Base-by-base conservation (phyloP, 2,329 filamentous ascomycete species). In the Gaeumannomyces sp. region DNA sequence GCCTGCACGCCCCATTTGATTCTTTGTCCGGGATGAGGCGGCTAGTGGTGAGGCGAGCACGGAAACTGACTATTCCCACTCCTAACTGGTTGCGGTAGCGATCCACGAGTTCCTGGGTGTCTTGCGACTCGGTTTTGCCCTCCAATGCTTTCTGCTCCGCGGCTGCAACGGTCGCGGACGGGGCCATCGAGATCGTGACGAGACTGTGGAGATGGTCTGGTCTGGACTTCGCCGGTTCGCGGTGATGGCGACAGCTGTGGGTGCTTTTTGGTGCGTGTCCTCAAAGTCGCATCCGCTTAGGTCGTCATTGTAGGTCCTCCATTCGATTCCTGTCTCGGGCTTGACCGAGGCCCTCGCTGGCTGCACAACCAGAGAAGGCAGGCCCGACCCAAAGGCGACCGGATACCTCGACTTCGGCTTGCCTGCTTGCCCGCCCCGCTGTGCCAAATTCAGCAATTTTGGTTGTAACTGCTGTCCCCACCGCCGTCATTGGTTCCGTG, bases 61-160 rank as follows among this genome's bases (percentile, higher is more conserved):
- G 38, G 45, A 25, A 22, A 79, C 78, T 71, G 73, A 80, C 78
- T 72, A 72, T 70, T 60, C 72, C 75, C 22, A 77, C 72, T 64
- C 77, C 78, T 65, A 79, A 76, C 65, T 77, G 72, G 27, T 70
- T 72, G 67, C 74, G 75, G 68, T 79, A 74, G 64, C 72, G 72
- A 50, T 77, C 73, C 2, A 78, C 68, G 31, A 81, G 71, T 31
- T 73, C 71, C 71, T 81, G 79, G 72, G 77, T 81, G 69, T 81
- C 79, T 68, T 81, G 79, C 10, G 77, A 76, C 64, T 79, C 78
- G 66, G 73, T 71, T 65, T 66, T 71, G 63, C 73, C 76, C 6
- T 74, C 69, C 10, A 72, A 60, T 3, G 68, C 72, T 66, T 65
- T 69, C 16, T 70, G 68, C 27, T 73, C 74, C 5, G 73, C 73